These are phyloP conservation scores for Phanerochaete sordida DNA, from an alignment of 768 basidiomycete species.

Conservation along the genomic window DNA sequence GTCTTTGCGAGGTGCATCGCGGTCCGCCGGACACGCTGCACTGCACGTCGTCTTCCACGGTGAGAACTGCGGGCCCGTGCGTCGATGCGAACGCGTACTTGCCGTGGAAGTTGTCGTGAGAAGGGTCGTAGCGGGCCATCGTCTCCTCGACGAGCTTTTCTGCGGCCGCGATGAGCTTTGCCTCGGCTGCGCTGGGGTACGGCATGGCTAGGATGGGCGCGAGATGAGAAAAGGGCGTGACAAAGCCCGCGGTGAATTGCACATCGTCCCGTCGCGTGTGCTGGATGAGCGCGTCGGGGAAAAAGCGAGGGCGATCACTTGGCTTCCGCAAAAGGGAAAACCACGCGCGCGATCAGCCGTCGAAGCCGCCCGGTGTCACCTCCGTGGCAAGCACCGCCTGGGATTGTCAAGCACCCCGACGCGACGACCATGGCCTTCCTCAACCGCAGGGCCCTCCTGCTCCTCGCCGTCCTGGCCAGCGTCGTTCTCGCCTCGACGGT, in stretches of 20 bases:
- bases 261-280: neutral
- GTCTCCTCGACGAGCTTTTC: slow-evolving; percentile 68
- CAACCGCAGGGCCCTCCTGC: neutral
- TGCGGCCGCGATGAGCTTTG: slow-evolving; percentile 49
- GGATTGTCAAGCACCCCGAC: neutral
- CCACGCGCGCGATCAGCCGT: neutral
- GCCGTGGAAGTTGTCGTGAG: slow-evolving; percentile 81
- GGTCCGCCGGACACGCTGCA: slow-evolving; percentile 77
- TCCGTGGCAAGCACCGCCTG: neutral
- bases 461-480: slow-evolving; percentile 1
- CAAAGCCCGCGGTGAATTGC: neutral
- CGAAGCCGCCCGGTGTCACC: neutral
- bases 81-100: slow-evolving; percentile 19
- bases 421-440: neutral
- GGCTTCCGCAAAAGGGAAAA: neutral
- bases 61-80: neutral
- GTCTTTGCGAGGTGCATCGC: slow-evolving; percentile 64
- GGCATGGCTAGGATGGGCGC: no score
- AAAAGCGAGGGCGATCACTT: neutral
- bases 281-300: neutral
- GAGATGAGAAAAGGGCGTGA: neutral
- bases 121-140: slow-evolving; percentile 78
- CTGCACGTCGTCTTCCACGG: slow-evolving; percentile 35
- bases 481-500: slow-evolving; percentile 1
- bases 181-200: slow-evolving; percentile 54